These are phyloP conservation scores for Erythrophleum ivorense DNA, from an alignment of 331 rosid genomes.

Conservation along the genomic window DNA sequence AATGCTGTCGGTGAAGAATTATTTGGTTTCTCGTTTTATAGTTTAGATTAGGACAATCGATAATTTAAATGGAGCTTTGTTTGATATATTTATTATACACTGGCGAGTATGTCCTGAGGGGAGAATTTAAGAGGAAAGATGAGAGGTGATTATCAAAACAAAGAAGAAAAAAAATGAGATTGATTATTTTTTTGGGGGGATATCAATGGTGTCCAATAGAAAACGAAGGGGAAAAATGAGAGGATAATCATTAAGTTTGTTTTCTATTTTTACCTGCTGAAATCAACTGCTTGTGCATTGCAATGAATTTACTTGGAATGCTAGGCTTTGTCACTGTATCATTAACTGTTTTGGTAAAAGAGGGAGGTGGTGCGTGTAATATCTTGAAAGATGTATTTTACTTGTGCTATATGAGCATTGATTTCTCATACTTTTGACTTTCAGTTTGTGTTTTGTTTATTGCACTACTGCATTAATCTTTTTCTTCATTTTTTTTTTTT, in stretches of 20 bases:
- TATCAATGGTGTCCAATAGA: slow-evolving; percentile 2
- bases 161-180: neutral
- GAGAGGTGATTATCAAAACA: slow-evolving; percentile 27
- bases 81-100: slow-evolving; percentile 53
- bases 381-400: slow-evolving; percentile 38
- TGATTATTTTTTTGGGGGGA: slow-evolving; percentile 28
- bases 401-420: slow-evolving; percentile 46
- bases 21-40: slow-evolving; percentile 27
- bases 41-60: slow-evolving; percentile 62
- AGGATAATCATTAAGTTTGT: slow-evolving; percentile 39
- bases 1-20: slow-evolving; percentile 72
- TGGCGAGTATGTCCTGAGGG: slow-evolving; percentile 32
- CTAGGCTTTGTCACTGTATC: slow-evolving; percentile 31
- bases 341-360: slow-evolving; percentile 42
- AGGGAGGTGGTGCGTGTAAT: slow-evolving; percentile 41
- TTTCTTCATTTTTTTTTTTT: neutral
- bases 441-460: slow-evolving; percentile 21
- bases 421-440: slow-evolving; percentile 16
- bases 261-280: slow-evolving; percentile 35
- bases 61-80: slow-evolving; percentile 41
- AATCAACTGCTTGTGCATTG: slow-evolving; percentile 40
- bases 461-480: slow-evolving; percentile 16
- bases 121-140: neutral
- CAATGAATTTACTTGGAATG: slow-evolving; percentile 34
- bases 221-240: slow-evolving; percentile 13